Evolutionary conservation across 2,329 filamentous ascomycete species (phyloP).

Genomic region (Pochonia chlamydosporia): DNA sequence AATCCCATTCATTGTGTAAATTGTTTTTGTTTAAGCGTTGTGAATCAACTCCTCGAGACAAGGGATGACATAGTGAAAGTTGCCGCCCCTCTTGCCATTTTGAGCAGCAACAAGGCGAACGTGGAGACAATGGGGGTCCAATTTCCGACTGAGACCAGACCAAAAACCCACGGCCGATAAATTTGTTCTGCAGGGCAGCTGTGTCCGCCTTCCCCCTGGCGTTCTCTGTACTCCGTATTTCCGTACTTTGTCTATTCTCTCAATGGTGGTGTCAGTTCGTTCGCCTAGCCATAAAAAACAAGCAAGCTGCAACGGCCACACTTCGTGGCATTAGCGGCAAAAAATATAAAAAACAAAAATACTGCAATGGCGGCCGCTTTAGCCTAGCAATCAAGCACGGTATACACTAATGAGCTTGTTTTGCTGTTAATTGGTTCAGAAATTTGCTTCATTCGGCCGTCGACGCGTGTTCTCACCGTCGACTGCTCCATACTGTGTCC

Average conservation of each 20-base stretch:
- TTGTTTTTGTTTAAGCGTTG: neutral
- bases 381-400: too few species aligned
- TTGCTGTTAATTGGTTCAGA: too few species aligned
- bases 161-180: too few species aligned
- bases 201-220: neutral
- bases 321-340: too few species aligned
- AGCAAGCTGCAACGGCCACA: neutral
- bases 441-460: too few species aligned
- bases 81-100: constrained; percentile 4
- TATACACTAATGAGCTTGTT: too few species aligned
- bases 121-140: neutral
- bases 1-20: neutral
- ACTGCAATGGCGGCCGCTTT: too few species aligned
- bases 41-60: neutral
- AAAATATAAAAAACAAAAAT: too few species aligned
- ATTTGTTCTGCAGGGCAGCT: neutral
- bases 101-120: neutral
- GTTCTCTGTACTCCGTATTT: neutral
- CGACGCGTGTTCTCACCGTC: too few species aligned
- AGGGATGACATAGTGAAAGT: neutral
- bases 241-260: neutral
- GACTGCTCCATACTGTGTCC: too few species aligned
- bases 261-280: neutral
- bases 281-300: neutral
- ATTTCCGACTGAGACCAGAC: constrained; percentile 4